phyloP scores from a whole-genome alignment of 2,329 filamentous ascomycete genomes.

The Aspergillus novofumigatus region DNA sequence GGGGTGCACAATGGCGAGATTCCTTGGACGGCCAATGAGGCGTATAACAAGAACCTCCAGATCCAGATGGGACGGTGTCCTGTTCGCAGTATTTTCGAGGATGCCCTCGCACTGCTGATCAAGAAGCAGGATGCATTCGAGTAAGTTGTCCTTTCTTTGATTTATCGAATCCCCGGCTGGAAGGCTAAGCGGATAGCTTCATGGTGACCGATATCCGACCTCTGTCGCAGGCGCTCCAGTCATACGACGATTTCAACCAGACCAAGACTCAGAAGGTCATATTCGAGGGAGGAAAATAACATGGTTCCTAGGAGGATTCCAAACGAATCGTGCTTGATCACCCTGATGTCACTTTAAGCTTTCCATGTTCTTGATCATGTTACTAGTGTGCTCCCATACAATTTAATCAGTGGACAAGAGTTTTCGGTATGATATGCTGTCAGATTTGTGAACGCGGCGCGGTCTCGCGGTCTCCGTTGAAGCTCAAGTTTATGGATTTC shows the following conservation, averaged over 20 bases:
- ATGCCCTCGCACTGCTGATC: constrained; percentile 59
- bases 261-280: constrained; percentile 69
- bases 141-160: constrained; percentile 42
- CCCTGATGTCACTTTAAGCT: too few species aligned
- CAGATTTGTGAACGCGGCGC: too few species aligned
- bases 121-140: constrained; percentile 61
- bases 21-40: constrained; percentile 61
- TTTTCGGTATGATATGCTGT: too few species aligned
- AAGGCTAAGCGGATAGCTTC: constrained; percentile 49
- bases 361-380: too few species aligned
- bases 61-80: constrained; percentile 73
- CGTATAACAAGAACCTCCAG: constrained; percentile 63
- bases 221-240: constrained; percentile 52
- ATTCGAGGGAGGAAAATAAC: constrained; percentile 45
- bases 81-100: constrained; percentile 58
- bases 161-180: not conserved
- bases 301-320: too few species aligned
- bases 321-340: too few species aligned
- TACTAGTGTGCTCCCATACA: too few species aligned
- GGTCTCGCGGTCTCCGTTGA: too few species aligned
- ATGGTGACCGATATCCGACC: constrained; percentile 72
- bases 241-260: constrained; percentile 64
- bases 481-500: too few species aligned
- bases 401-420: too few species aligned
- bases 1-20: constrained; percentile 70